These are phyloP conservation scores for Rheum nobile DNA, from an alignment of 148 eudicot species.

Conservation along the genomic window DNA sequence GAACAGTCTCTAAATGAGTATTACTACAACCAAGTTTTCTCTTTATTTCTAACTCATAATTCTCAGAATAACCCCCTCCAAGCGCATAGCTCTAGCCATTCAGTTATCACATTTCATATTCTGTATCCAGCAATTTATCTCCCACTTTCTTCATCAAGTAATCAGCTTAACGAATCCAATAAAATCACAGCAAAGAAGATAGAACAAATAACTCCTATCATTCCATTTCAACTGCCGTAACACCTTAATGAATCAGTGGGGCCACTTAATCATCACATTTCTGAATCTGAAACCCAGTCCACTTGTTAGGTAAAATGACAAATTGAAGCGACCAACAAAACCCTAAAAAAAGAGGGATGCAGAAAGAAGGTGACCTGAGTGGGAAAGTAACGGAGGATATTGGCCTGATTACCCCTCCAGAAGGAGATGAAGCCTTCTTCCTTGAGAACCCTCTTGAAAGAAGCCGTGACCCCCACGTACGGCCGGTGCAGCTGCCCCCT, in stretches of 20 bases:
- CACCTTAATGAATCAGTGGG: background rate
- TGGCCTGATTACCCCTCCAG: conserved; percentile 98
- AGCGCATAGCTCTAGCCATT: too few relatives aligned
- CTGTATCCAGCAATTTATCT: too few relatives aligned
- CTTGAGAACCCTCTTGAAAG: conserved; percentile 54
- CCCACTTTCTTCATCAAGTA: too few relatives aligned
- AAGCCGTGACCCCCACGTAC: conserved; percentile 52
- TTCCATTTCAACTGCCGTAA: too few relatives aligned
- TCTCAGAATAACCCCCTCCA: too few relatives aligned
- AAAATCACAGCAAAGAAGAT: too few relatives aligned
- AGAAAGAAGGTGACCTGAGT: conserved; percentile 56
- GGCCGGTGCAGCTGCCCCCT: conserved; percentile 58
- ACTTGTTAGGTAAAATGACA: background rate
- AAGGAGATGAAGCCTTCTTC: conserved; percentile 72
- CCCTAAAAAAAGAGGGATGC: background rate
- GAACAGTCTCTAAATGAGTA: too few relatives aligned
- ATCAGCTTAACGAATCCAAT: too few relatives aligned
- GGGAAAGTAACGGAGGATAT: conserved; percentile 87
- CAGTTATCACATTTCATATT: too few relatives aligned
- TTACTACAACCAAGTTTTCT: too few relatives aligned
- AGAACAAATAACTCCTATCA: too few relatives aligned
- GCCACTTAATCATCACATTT: background rate
- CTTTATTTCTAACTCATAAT: too few relatives aligned
- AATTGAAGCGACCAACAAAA: background rate
- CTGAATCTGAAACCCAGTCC: background rate